Evolutionary conservation across 129 eudicot genomes (phyloP).

Genomic region (Tagetes patula): DNA sequence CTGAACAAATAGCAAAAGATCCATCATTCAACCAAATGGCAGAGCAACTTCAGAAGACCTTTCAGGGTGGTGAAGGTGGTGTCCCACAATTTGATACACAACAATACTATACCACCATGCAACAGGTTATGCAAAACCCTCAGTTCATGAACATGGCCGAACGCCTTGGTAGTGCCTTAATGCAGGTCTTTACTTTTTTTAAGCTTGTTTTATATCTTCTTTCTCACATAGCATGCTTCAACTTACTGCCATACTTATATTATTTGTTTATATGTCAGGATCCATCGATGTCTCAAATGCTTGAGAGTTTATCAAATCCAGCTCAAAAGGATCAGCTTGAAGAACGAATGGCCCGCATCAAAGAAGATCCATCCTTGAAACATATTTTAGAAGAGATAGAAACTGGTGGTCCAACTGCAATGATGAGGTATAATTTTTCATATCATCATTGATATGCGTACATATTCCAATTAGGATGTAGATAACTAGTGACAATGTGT

Average conservation of each 20-base stretch:
- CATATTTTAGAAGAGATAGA: slow-evolving; percentile 93
- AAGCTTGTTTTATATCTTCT: slow-evolving; percentile 2
- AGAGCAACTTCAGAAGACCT: slow-evolving; percentile 88
- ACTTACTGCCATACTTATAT: neutral
- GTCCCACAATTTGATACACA: slow-evolving; percentile 79
- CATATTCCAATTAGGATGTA: slow-evolving; percentile 11
- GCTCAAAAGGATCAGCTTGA: slow-evolving; percentile 75
- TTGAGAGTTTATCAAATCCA: slow-evolving; percentile 77
- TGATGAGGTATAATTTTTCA: slow-evolving; percentile 71
- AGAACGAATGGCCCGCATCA: slow-evolving; percentile 84
- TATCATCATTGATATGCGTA: neutral
- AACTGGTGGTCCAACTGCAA: slow-evolving; percentile 94
- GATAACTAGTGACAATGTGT: neutral
- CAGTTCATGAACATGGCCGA: slow-evolving; percentile 96
- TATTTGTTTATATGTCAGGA: slow-evolving; percentile 47
- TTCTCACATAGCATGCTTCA: slow-evolving; percentile 7
- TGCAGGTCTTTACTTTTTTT: slow-evolving; percentile 58
- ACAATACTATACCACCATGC: slow-evolving; percentile 86
- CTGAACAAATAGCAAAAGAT: slow-evolving; percentile 94
- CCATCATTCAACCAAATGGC: slow-evolving; percentile 95
- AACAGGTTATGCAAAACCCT: slow-evolving; percentile 98
- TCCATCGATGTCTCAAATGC: slow-evolving; percentile 93
- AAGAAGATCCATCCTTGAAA: slow-evolving; percentile 89
- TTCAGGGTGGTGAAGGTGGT: slow-evolving; percentile 56
- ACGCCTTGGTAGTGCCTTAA: slow-evolving; percentile 80